phyloP scores from a whole-genome alignment of 345 rosid genomes.

The Anastatica hierochuntica region DNA sequence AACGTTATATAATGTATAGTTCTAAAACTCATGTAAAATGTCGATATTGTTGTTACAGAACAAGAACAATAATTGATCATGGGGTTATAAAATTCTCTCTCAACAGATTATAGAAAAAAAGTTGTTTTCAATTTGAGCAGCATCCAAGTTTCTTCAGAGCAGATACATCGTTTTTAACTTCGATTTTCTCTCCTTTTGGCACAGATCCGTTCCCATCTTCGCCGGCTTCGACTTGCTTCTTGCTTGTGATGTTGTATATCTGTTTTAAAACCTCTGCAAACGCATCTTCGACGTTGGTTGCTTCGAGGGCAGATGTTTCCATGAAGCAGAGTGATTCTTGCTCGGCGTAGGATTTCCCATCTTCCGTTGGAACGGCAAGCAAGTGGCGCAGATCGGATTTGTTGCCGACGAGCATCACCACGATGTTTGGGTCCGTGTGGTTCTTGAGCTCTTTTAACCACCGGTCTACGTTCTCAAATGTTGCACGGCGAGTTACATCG shows the following conservation, averaged over 20 bases:
- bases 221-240: not conserved
- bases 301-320: slow-evolving; percentile 71
- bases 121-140: slow-evolving; percentile 37
- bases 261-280: too few species aligned
- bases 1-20: slow-evolving; percentile 9
- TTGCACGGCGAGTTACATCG: slow-evolving; percentile 70
- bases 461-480: slow-evolving; percentile 72
- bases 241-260: not conserved
- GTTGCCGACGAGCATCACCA: slow-evolving; percentile 83
- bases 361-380: slow-evolving; percentile 55
- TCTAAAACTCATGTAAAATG: slow-evolving; percentile 15
- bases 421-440: slow-evolving; percentile 74
- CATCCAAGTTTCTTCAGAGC: slow-evolving; percentile 56
- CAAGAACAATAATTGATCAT: slow-evolving; percentile 18
- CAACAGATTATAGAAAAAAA: not conserved
- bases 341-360: slow-evolving; percentile 54
- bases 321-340: slow-evolving; percentile 40
- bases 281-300: too few species aligned
- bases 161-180: not conserved
- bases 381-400: slow-evolving; percentile 72
- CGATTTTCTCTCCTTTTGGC: too few species aligned
- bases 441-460: slow-evolving; percentile 79
- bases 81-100: slow-evolving; percentile 19
- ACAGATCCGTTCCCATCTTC: too few species aligned
- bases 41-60: slow-evolving; percentile 16